phyloP scores from a whole-genome alignment of 768 basidiomycete species.

The Ramaria sp. region DNA sequence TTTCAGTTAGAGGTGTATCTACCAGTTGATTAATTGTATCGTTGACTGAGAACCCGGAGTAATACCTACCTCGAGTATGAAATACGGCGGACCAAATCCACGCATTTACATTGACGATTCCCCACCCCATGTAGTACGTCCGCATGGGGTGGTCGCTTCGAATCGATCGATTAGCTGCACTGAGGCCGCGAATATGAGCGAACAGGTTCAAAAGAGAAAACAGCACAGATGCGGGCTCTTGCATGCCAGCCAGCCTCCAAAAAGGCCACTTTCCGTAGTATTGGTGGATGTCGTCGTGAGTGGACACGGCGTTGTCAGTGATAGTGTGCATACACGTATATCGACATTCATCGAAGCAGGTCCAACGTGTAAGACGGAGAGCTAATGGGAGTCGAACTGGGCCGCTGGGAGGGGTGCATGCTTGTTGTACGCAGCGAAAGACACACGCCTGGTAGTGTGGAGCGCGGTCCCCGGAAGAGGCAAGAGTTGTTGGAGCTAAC shows the following conservation, averaged over 20 bases:
- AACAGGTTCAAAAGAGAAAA: constrained; percentile 85
- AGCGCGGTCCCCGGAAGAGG: constrained; percentile 58
- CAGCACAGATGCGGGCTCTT: constrained; percentile 86
- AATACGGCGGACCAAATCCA: constrained; percentile 92
- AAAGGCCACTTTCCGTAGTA: constrained; percentile 99
- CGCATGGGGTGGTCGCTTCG: constrained; percentile 58
- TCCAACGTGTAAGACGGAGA: constrained; percentile 71
- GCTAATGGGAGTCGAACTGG: constrained; percentile 28
- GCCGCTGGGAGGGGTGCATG: constrained; percentile 29
- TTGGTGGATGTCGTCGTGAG: constrained; percentile 45
- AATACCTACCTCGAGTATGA: constrained; percentile 73
- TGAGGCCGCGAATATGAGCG: constrained; percentile 56
- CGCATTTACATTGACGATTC: constrained; percentile 68
- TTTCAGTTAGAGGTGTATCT: constrained; percentile 82
- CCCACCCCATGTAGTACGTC: constrained; percentile 54
- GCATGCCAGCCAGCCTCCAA: constrained; percentile 76
- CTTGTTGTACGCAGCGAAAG: constrained; percentile 27
- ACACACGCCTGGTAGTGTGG: constrained; percentile 44
- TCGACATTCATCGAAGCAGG: constrained; percentile 78
- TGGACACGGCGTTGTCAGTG: constrained; percentile 42
- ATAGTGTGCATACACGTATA: constrained; percentile 82
- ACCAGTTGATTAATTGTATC: background rate
- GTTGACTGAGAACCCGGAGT: background rate
- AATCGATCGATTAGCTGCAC: constrained; percentile 35
- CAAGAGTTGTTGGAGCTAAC: constrained; percentile 14